Percentiles rank a stretch among this genome's conserved stretches.
Conservation (phyloP, 495 filamentous ascomycete genomes). For the Neurospora sp. region DNA sequence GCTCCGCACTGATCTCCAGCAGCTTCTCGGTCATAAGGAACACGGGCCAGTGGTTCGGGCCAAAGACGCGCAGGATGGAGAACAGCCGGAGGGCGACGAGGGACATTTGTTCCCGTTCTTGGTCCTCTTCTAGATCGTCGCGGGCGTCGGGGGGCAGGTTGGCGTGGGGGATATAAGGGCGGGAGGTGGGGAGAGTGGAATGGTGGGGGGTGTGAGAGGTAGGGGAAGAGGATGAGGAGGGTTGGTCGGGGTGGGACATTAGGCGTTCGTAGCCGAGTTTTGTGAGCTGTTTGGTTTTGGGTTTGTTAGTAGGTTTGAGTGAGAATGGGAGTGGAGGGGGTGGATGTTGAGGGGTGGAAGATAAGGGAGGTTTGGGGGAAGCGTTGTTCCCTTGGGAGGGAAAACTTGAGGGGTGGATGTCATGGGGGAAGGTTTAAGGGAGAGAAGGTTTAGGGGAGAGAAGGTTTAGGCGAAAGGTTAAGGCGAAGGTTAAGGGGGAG, state of each 20-base stretch:
- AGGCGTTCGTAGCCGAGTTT: constrained; percentile 10
- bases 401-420: not conserved
- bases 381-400: no score
- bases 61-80: constrained; percentile 2
- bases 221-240: not conserved
- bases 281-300: constrained; percentile 1
- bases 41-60: constrained; percentile 4
- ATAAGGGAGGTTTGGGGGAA: not conserved
- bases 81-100: constrained; percentile 3
- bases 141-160: not conserved
- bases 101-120: constrained; percentile 1
- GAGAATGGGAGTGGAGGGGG: not conserved
- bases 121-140: not conserved
- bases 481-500: not conserved
- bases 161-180: not conserved
- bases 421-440: not conserved
- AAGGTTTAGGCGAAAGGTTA: not conserved
- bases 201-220: not conserved
- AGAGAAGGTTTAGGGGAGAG: not conserved
- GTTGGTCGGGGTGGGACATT: not conserved
- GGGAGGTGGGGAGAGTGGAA: not conserved
- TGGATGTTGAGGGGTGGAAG: not conserved
- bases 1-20: not conserved
- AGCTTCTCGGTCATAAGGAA: constrained; percentile 3
- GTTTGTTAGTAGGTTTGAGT: not conserved